Evolutionary conservation across 2,329 filamentous ascomycete genomes (phyloP).

Genomic region (Ceratocystis colombiana): DNA sequence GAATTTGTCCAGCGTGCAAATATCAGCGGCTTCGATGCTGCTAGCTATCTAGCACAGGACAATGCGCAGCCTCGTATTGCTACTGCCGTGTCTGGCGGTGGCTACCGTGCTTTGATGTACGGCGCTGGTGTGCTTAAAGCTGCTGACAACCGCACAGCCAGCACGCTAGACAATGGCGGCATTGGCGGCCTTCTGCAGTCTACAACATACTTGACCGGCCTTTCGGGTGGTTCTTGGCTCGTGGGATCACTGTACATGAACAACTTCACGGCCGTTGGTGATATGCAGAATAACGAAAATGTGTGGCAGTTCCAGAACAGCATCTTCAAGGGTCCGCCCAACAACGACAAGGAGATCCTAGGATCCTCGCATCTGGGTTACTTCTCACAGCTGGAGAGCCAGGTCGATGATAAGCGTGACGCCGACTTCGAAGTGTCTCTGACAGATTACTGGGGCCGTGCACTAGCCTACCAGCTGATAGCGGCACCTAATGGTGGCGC

Average conservation of each 20-base stretch:
- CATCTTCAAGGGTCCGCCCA: slow-evolving; percentile 34
- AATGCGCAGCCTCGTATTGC: slow-evolving; percentile 48
- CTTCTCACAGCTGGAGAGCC: slow-evolving; percentile 33
- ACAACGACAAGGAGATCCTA: slow-evolving; percentile 30
- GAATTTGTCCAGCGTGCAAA: slow-evolving; percentile 60
- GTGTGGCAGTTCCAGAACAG: slow-evolving; percentile 38
- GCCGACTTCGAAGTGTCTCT: slow-evolving; percentile 50
- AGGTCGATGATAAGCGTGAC: slow-evolving; percentile 34
- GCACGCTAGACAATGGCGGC: slow-evolving; percentile 45
- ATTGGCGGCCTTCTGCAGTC: slow-evolving; percentile 73
- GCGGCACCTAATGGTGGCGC: slow-evolving; percentile 65
- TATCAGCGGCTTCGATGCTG: slow-evolving; percentile 70
- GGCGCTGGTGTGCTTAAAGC: slow-evolving; percentile 71
- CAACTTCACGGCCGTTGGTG: slow-evolving; percentile 64
- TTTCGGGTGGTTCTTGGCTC: slow-evolving; percentile 78
- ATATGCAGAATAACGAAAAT: slow-evolving; percentile 31
- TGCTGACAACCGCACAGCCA: slow-evolving; percentile 60
- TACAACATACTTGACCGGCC: slow-evolving; percentile 66
- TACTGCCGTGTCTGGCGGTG: slow-evolving; percentile 71
- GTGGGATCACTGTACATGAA: slow-evolving; percentile 74
- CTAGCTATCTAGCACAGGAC: slow-evolving; percentile 52
- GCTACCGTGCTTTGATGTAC: slow-evolving; percentile 77
- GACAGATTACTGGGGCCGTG: slow-evolving; percentile 84
- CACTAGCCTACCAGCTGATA: slow-evolving; percentile 76
- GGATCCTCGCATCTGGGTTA: slow-evolving; percentile 29